A percentile compares a stretch with the other conserved stretches of the same genome.
phyloP scores from a whole-genome alignment of 805 yeast genomes.

The Pichia nanzhaoensis region DNA sequence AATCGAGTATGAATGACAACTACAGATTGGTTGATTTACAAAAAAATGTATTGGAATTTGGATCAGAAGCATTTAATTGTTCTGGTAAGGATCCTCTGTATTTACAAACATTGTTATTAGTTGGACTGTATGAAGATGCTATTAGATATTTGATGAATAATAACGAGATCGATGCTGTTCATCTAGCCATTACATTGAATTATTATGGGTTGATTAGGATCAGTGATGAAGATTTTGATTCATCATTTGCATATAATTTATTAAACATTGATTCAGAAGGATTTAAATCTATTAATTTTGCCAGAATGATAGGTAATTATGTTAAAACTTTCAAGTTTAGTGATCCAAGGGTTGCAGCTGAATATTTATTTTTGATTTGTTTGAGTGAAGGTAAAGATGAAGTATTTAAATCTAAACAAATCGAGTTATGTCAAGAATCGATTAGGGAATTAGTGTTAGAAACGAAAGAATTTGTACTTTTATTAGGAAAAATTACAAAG shows the following conservation, averaged over 20 bases:
- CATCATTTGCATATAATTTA: slow-evolving; percentile 11
- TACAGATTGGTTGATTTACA: slow-evolving; percentile 74
- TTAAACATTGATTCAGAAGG: slow-evolving; percentile 31
- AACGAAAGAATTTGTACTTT: slow-evolving; percentile 73
- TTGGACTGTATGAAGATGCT: slow-evolving; percentile 80
- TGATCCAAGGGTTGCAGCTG: slow-evolving; percentile 89
- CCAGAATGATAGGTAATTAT: slow-evolving; percentile 69
- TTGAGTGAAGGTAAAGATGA: slow-evolving; percentile 34
- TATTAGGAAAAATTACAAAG: slow-evolving; percentile 76
- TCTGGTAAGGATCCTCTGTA: slow-evolving; percentile 64
- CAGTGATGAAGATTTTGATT: slow-evolving; percentile 11
- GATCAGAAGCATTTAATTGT: slow-evolving; percentile 61
- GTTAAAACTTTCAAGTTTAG: slow-evolving; percentile 76
- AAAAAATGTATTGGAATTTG: slow-evolving; percentile 60
- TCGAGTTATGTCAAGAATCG: slow-evolving; percentile 63
- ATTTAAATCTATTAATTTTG: slow-evolving; percentile 36
- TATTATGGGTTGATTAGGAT: slow-evolving; percentile 64
- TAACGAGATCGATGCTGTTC: slow-evolving; percentile 82
- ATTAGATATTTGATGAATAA: slow-evolving; percentile 53
- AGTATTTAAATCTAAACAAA: slow-evolving; percentile 30
- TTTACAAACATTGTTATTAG: slow-evolving; percentile 62
- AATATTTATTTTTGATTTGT: slow-evolving; percentile 70
- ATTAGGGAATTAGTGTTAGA: slow-evolving; percentile 78
- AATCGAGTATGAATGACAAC: slow-evolving; percentile 52
- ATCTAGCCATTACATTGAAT: slow-evolving; percentile 74